Evolutionary conservation across 2,329 filamentous ascomycete genomes (phyloP), one percentile per base, ranked within the genome.

Genomic region (Claviceps africana): DNA sequence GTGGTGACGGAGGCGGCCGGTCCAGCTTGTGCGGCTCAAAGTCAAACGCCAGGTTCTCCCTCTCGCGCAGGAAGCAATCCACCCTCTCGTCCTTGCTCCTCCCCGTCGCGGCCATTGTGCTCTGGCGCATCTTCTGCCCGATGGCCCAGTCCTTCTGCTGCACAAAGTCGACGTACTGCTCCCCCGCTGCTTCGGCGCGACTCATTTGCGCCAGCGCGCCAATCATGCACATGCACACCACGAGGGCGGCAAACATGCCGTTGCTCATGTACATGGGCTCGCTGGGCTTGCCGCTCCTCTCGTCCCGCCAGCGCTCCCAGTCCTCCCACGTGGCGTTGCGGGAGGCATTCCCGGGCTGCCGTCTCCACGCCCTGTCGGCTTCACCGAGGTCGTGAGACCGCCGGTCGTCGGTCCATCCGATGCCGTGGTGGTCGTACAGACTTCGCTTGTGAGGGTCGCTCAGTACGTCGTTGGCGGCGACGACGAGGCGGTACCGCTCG

Each of bases 251-350:
- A 63, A 97, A 97, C 13, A 82, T 76, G 43, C 82, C 80, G 62
- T 95, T 95, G 54, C 85, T 86, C 69, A 91, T 82, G 67, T 82
- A 86, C 50, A 82, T 59, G 0, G 77, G 77, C 56, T 75, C 69
- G 57, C 68, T 70, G 56, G 65, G 65, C 61, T 61, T 62, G 59
- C 73, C 71, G 48, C 73, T 66, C 62, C 72, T 64, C 65, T 74
- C 66, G 35, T 80, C 73, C 59, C 86, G 78, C 83, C 85, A 95
- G 45, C 76, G 76, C 70, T 95, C 88, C 90, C 90, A 96, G 65
- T 98, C 93, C 65, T 98, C 93, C 93, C 93, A 98, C 0, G 93
- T 97, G 1, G 88, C 93, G 65, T 97, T 97, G 59, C 70, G 69
- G 49, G 75, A 75, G 13, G 78, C 66, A 51, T 68, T 76, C 25